phyloP scores from a whole-genome alignment of 2,329 filamentous ascomycete species.

The Penicillium sp. region DNA sequence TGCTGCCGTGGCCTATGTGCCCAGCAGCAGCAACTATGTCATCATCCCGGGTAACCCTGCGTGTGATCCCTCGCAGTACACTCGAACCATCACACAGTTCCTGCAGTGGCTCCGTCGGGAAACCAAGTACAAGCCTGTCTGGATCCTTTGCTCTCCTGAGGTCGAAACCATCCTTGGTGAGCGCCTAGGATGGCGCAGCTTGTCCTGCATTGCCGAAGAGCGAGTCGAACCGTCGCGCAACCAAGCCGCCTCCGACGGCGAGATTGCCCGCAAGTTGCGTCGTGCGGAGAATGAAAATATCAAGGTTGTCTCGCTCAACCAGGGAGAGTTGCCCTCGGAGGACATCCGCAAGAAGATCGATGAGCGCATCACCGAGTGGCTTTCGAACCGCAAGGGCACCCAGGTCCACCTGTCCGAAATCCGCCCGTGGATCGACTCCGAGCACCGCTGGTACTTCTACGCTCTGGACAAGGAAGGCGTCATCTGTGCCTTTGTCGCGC shows the following conservation, averaged over 20 bases:
- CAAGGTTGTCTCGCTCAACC: slow-evolving; percentile 71
- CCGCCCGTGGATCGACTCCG: slow-evolving; percentile 79
- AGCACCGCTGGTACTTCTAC: slow-evolving; percentile 84
- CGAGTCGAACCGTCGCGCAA: slow-evolving; percentile 75
- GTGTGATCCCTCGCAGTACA: slow-evolving; percentile 76
- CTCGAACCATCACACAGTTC: slow-evolving; percentile 71
- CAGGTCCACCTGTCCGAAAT: slow-evolving; percentile 92
- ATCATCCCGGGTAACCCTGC: slow-evolving; percentile 87
- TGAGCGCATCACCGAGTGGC: slow-evolving; percentile 76
- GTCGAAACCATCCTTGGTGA: slow-evolving; percentile 78
- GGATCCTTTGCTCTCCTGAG: slow-evolving; percentile 81
- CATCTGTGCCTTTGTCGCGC: slow-evolving; percentile 75
- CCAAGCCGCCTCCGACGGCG: slow-evolving; percentile 64
- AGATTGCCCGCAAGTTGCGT: slow-evolving; percentile 73
- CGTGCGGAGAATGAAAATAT: slow-evolving; percentile 82
- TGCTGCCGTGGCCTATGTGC: slow-evolving; percentile 81
- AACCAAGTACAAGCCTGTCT: slow-evolving; percentile 74
- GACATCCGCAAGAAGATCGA: slow-evolving; percentile 72
- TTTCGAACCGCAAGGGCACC: slow-evolving; percentile 74
- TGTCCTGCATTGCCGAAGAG: slow-evolving; percentile 87
- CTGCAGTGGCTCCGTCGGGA: slow-evolving; percentile 74
- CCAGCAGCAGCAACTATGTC: slow-evolving; percentile 69
- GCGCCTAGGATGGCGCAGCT: slow-evolving; percentile 81
- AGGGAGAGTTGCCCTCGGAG: slow-evolving; percentile 64
- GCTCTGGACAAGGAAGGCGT: slow-evolving; percentile 71